phyloP scores from a whole-genome alignment of 2,329 filamentous ascomycete genomes.

The Aspergillus sp. region DNA sequence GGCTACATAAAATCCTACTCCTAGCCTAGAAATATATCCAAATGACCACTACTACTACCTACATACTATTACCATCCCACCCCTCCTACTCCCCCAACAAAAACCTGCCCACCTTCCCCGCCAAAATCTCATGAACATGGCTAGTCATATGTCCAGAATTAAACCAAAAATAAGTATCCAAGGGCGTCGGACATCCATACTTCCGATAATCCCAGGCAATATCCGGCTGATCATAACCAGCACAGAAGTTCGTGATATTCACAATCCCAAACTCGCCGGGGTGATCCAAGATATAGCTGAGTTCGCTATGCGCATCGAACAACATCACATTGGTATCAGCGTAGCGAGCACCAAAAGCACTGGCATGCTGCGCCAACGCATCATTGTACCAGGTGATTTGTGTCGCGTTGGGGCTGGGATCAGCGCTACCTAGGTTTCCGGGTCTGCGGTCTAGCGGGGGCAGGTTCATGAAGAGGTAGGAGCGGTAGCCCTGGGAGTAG shows the following conservation, averaged over 20 bases:
- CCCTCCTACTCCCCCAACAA: conserved; percentile 16
- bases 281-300: conserved; percentile 48
- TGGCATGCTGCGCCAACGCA: conserved; percentile 39
- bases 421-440: conserved; percentile 35
- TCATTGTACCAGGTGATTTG: conserved; percentile 51
- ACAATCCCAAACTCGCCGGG: conserved; percentile 46
- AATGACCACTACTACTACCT: background rate
- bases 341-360: conserved; percentile 36
- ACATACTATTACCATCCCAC: background rate
- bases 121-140: conserved; percentile 44
- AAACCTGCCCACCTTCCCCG: conserved; percentile 23
- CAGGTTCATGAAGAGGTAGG: conserved; percentile 55
- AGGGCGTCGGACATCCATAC: conserved; percentile 49
- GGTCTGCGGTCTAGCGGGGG: conserved; percentile 53
- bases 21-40: no score
- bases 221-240: conserved; percentile 50
- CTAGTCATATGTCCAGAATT: conserved; percentile 52
- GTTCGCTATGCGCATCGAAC: conserved; percentile 48
- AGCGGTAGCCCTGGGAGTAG: conserved; percentile 47
- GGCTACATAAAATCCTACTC: no score
- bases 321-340: conserved; percentile 41
- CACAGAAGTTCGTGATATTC: conserved; percentile 51
- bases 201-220: conserved; percentile 45
- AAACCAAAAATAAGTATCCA: conserved; percentile 53
- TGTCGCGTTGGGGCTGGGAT: conserved; percentile 48